Evolutionary conservation across 805 yeast species (phyloP).

Genomic region (Starmera quercuum): DNA sequence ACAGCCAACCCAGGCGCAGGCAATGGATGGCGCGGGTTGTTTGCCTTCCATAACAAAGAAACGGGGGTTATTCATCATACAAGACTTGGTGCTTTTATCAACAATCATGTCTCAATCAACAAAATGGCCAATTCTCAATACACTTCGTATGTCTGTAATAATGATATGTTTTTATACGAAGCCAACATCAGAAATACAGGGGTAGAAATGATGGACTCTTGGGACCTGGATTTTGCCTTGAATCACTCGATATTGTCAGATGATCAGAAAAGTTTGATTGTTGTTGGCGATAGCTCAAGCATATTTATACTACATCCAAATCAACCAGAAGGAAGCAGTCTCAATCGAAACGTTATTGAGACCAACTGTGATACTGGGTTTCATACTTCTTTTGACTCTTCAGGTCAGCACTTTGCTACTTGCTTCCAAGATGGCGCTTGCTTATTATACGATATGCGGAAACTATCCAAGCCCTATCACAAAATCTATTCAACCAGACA

Average conservation of each 20-base stretch:
- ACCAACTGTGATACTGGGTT: slow-evolving; percentile 75
- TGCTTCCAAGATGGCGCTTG: slow-evolving; percentile 85
- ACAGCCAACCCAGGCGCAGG: slow-evolving; percentile 11
- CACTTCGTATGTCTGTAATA: slow-evolving; percentile 69
- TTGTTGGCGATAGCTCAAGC: slow-evolving; percentile 72
- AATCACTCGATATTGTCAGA: slow-evolving; percentile 70
- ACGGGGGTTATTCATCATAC: slow-evolving; percentile 41
- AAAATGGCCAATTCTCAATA: slow-evolving; percentile 36
- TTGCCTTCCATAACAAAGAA: slow-evolving; percentile 47
- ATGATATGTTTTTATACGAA: slow-evolving; percentile 65
- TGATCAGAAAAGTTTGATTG: slow-evolving; percentile 47
- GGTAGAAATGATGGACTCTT: slow-evolving; percentile 32
- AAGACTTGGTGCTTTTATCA: slow-evolving; percentile 73
- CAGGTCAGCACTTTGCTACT: slow-evolving; percentile 66
- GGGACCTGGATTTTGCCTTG: slow-evolving; percentile 55
- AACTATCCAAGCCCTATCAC: slow-evolving; percentile 42
- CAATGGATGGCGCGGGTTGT: slow-evolving; percentile 51
- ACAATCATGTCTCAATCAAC: slow-evolving; percentile 64
- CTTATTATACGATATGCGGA: slow-evolving; percentile 69
- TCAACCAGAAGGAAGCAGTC: slow-evolving; percentile 20
- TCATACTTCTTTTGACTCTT: slow-evolving; percentile 71
- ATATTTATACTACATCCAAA: slow-evolving; percentile 44
- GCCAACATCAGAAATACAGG: slow-evolving; percentile 48
- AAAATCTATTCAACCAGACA: slow-evolving; percentile 55
- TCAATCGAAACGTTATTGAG: slow-evolving; percentile 31